Base-by-base conservation (phyloP, 2,329 filamentous ascomycete genomes). In the Trichoderma guizhouense region DNA sequence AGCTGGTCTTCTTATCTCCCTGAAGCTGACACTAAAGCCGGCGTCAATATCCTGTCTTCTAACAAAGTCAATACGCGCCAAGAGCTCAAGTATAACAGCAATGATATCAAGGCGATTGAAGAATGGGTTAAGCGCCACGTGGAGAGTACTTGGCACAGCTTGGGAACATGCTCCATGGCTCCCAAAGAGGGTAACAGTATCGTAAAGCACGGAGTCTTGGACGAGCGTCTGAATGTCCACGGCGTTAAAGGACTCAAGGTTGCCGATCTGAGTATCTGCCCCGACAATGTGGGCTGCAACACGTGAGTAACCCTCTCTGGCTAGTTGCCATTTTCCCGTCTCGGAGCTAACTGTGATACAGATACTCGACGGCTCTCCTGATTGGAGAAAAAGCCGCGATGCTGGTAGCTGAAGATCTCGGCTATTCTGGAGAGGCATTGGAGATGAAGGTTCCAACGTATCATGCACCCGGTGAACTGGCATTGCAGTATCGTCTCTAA, bases 141-240 rank as follows among this genome's bases (percentile, higher is more conserved):
- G 7, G 75, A 72, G 3, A 83, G 81, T 1, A 81, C 82, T 1
- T 85, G 82, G 82, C 83, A 85, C 73, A 80, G 80, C 11, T 75
- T 84, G 32, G 83, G 83, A 0, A 84, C 83, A 3, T 83, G 80
- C 71, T 83, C 81, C 74, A 85, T 85, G 82, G 80, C 76, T 53
- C 79, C 79, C 15, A 69, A 36, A 15, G 66, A 69, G 12, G 66
- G 66, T 5, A 69, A 69, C 36, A 69, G 55, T 47, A 75, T 75
- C 34, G 79, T 82, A 43, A 57, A 82, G 30, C 74, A 73, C 4
- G 83, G 83, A 9, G 84, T 83, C 32, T 81, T 85, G 1, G 82
- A 85, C 71, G 76, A 74, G 5, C 77, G 75, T 18, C 76, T 84
- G 21, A 79, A 76, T 43, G 84, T 86, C 5, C 82, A 85, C 68